These are phyloP conservation scores for Trichoderma aggressivum DNA, from an alignment of 2,329 filamentous ascomycete genomes.

Conservation along the genomic window DNA sequence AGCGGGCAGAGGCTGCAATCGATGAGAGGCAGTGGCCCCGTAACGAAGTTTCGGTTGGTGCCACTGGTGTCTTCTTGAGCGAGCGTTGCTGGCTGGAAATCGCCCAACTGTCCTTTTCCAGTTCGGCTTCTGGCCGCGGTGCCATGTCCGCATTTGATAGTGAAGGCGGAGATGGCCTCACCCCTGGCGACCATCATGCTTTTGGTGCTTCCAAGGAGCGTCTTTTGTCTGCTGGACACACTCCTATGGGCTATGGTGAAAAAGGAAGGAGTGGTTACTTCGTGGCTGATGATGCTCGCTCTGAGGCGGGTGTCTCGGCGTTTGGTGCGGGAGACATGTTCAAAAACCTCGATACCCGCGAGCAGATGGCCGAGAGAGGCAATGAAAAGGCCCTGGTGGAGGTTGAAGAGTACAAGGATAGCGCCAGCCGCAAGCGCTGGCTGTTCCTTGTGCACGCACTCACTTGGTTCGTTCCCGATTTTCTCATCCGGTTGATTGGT, in stretches of 20 bases:
- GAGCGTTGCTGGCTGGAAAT: constrained; percentile 95
- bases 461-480: constrained; percentile 86
- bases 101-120: constrained; percentile 66
- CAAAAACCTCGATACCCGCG: constrained; percentile 87
- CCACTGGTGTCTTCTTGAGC: constrained; percentile 91
- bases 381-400: constrained; percentile 88
- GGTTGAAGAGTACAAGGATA: constrained; percentile 79
- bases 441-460: constrained; percentile 76
- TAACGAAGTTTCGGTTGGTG: constrained; percentile 87
- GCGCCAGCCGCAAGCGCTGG: constrained; percentile 84
- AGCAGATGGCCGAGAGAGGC: constrained; percentile 92
- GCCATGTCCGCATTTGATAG: constrained; percentile 49
- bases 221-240: constrained; percentile 49
- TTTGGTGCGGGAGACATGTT: constrained; percentile 96
- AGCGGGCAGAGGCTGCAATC: constrained; percentile 87
- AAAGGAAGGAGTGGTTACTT: constrained; percentile 79
- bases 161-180: constrained; percentile 60
- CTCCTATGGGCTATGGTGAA: constrained; percentile 66
- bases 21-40: constrained; percentile 89
- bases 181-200: constrained; percentile 55
- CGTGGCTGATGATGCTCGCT: constrained; percentile 77
- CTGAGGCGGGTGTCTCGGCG: constrained; percentile 88
- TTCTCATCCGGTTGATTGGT: constrained; percentile 71
- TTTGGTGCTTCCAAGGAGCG: constrained; percentile 64
- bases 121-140: constrained; percentile 45